Conservation (phyloP, 768 basidiomycete genomes). For the Paxillus rubicundulus region DNA sequence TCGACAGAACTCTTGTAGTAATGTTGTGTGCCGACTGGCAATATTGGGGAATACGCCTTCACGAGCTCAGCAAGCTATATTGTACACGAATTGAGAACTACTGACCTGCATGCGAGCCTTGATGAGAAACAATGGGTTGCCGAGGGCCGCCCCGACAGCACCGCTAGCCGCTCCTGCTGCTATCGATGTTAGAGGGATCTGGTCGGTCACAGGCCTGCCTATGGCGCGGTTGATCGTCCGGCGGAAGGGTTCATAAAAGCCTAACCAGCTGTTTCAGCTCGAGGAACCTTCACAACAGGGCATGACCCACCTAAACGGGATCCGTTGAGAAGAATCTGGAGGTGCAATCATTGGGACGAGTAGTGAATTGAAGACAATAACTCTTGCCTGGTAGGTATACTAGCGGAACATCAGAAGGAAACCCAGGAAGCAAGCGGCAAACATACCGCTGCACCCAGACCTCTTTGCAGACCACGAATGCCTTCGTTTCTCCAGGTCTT, state of each 20-base stretch:
- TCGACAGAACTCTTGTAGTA: slow-evolving; percentile 83
- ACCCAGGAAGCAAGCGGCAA: neutral
- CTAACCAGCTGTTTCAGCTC: slow-evolving; percentile 39
- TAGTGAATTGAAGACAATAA: neutral
- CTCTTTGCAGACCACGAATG: slow-evolving; percentile 87
- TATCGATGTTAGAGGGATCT: slow-evolving; percentile 73
- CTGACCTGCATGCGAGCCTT: slow-evolving; percentile 95
- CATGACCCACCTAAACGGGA: slow-evolving; percentile 70
- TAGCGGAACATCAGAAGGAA: slow-evolving; percentile 30
- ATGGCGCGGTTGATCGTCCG: slow-evolving; percentile 62
- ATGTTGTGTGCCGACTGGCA: slow-evolving; percentile 95
- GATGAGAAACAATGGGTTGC: slow-evolving; percentile 90
- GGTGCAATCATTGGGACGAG: slow-evolving; percentile 4
- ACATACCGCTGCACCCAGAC: slow-evolving; percentile 82
- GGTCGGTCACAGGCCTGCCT: slow-evolving; percentile 61
- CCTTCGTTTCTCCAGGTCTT: slow-evolving; percentile 94
- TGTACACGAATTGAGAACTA: neutral
- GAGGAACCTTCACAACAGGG: neutral
- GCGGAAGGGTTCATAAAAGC: slow-evolving; percentile 95
- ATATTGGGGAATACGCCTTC: slow-evolving; percentile 89
- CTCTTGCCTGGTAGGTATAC: slow-evolving; percentile 88
- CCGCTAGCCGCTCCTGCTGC: slow-evolving; percentile 88
- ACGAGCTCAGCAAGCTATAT: neutral
- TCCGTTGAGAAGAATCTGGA: slow-evolving; percentile 86
- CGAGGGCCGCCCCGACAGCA: slow-evolving; percentile 79